phyloP scores from a whole-genome alignment of 257 asterid genomes.

The Primulina tabacum region DNA sequence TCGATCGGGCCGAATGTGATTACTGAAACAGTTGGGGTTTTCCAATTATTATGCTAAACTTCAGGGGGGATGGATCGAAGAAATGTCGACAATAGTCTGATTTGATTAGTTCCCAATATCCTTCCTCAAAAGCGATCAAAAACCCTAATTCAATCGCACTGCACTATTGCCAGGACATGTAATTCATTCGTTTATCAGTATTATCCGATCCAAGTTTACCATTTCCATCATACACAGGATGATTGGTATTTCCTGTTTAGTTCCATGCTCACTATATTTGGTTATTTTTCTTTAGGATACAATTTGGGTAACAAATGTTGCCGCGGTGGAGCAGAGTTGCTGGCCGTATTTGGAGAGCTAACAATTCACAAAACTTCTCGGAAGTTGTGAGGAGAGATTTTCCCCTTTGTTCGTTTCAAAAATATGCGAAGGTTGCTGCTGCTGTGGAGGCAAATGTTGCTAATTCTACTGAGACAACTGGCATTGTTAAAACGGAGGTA shows the following conservation, averaged over 20 bases:
- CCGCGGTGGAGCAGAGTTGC: conserved; percentile 59
- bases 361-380: conserved; percentile 26
- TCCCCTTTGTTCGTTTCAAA: conserved; percentile 29
- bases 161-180: background rate
- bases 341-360: conserved; percentile 36
- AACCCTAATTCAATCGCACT: background rate
- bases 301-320: conserved; percentile 39
- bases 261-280: background rate
- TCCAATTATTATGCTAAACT: no score
- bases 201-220: background rate
- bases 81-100: no score
- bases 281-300: background rate
- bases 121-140: no score
- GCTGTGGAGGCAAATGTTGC: conserved; percentile 38
- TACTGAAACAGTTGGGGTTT: no score
- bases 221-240: background rate
- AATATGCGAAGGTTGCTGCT: conserved; percentile 55
- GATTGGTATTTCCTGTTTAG: background rate
- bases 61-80: no score
- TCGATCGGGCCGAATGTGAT: no score
- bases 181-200: background rate
- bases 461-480: conserved; percentile 24
- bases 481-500: conserved; percentile 43
- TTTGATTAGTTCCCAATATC: no score
- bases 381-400: conserved; percentile 34